These are phyloP conservation scores for Vanrija sp. DNA, from an alignment of 1,284 basidiomycete genomes.

Conservation along the genomic window DNA sequence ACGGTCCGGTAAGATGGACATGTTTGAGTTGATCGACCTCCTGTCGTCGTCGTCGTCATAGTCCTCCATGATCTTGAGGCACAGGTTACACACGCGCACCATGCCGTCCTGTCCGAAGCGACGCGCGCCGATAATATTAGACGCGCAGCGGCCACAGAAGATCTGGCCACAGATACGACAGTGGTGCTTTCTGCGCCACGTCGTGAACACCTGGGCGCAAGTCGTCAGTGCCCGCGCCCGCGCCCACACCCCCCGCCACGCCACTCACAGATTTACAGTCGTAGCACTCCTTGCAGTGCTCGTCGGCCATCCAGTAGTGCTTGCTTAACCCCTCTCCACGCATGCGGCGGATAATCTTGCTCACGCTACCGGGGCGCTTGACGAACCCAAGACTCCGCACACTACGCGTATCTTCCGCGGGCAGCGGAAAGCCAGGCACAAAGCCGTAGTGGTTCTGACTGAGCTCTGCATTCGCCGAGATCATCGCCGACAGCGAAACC, in stretches of 20 bases:
- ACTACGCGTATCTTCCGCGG: conserved; percentile 45
- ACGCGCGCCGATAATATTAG: conserved; percentile 94
- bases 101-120: conserved; percentile 89
- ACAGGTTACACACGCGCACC: conserved; percentile 90
- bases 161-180: conserved; percentile 88
- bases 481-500: conserved; percentile 41
- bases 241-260: background rate
- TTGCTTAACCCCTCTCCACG: conserved; percentile 63
- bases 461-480: conserved; percentile 39
- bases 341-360: conserved; percentile 80
- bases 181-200: conserved; percentile 91
- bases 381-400: conserved; percentile 47
- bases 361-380: conserved; percentile 73
- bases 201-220: conserved; percentile 85
- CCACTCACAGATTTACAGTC: conserved; percentile 62
- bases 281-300: conserved; percentile 91
- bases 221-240: background rate
- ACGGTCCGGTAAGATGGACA: conserved; percentile 32
- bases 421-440: conserved; percentile 46
- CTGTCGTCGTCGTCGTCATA: conserved; percentile 60
- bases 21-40: conserved; percentile 42
- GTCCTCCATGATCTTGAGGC: conserved; percentile 82
- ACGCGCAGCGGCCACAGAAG: conserved; percentile 90
- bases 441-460: conserved; percentile 36
- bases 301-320: conserved; percentile 98